Percentiles rank a stretch among this genome's conserved stretches.
Evolutionary conservation across 2,329 filamentous ascomycete species (phyloP).

Genomic region (Pestalotiopsis sp.): DNA sequence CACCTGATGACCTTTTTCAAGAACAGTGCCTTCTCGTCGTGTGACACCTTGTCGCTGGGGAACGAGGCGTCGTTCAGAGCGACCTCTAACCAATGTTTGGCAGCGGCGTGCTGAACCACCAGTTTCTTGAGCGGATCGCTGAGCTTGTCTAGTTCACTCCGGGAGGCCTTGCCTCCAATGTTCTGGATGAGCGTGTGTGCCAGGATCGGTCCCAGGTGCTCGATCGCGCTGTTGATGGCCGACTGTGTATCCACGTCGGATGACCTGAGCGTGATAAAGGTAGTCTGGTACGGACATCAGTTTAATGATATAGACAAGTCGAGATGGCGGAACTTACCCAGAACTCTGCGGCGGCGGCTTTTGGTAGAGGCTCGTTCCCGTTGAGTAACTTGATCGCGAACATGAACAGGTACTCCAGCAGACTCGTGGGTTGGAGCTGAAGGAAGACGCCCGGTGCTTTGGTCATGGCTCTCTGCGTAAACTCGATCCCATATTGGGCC

Average conservation of each 20-base stretch:
- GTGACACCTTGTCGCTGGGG: constrained; percentile 60
- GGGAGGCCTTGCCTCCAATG: constrained; percentile 68
- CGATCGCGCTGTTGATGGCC: constrained; percentile 52
- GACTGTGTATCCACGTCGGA: constrained; percentile 45
- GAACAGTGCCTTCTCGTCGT: constrained; percentile 65
- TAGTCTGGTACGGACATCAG: constrained; percentile 41
- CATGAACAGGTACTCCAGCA: constrained; percentile 68
- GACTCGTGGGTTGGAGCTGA: constrained; percentile 54
- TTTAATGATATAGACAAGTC: background rate
- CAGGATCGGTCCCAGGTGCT: constrained; percentile 64
- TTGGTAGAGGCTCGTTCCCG: constrained; percentile 74
- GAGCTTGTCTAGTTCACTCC: constrained; percentile 74
- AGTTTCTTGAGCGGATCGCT: constrained; percentile 74
- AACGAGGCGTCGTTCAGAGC: constrained; percentile 60
- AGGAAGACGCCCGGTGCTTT: constrained; percentile 66
- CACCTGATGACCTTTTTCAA: constrained; percentile 68
- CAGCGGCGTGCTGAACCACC: constrained; percentile 55
- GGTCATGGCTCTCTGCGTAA: constrained; percentile 66
- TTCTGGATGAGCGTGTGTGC: constrained; percentile 64
- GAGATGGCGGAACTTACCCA: constrained; percentile 58
- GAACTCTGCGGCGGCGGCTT: constrained; percentile 73
- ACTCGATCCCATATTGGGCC: constrained; percentile 74
- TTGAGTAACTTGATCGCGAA: constrained; percentile 73
- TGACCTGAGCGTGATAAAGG: constrained; percentile 53
- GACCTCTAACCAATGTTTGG: constrained; percentile 65